Conservation (phyloP, 1,139 yeast genomes). For the Pichia sp. region DNA sequence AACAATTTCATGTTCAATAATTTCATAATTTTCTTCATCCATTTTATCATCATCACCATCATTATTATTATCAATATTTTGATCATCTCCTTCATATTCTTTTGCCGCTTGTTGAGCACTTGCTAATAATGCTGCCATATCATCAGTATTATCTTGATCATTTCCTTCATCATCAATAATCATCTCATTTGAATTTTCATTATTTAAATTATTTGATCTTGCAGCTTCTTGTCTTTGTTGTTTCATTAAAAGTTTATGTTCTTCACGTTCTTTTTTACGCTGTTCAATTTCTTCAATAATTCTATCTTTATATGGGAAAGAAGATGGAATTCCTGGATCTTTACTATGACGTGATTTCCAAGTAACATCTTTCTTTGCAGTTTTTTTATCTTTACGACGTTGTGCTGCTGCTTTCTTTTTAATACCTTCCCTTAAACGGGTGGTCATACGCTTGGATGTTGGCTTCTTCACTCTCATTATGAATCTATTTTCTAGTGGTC, state of each 20-base stretch:
- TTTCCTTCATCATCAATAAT: slow-evolving; percentile 34
- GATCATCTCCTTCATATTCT: slow-evolving; percentile 54
- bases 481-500: not conserved
- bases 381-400: slow-evolving; percentile 74
- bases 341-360: slow-evolving; percentile 83
- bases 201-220: slow-evolving; percentile 33
- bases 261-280: slow-evolving; percentile 54
- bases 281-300: slow-evolving; percentile 78
- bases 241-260: slow-evolving; percentile 42
- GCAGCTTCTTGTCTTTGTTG: slow-evolving; percentile 33
- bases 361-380: slow-evolving; percentile 80
- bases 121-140: slow-evolving; percentile 81
- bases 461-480: slow-evolving; percentile 51
- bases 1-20: slow-evolving; percentile 41
- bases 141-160: slow-evolving; percentile 35
- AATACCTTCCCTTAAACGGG: slow-evolving; percentile 93
- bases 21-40: slow-evolving; percentile 34
- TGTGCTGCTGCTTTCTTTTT: slow-evolving; percentile 94
- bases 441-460: slow-evolving; percentile 76
- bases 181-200: slow-evolving; percentile 7
- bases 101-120: slow-evolving; percentile 86
- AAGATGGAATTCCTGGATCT: slow-evolving; percentile 92
- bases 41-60: slow-evolving; percentile 18
- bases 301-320: slow-evolving; percentile 88
- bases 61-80: slow-evolving; percentile 35